Conservation (phyloP, 2,329 filamentous ascomycete genomes). For the Fusarium neocosmosporiellum region DNA sequence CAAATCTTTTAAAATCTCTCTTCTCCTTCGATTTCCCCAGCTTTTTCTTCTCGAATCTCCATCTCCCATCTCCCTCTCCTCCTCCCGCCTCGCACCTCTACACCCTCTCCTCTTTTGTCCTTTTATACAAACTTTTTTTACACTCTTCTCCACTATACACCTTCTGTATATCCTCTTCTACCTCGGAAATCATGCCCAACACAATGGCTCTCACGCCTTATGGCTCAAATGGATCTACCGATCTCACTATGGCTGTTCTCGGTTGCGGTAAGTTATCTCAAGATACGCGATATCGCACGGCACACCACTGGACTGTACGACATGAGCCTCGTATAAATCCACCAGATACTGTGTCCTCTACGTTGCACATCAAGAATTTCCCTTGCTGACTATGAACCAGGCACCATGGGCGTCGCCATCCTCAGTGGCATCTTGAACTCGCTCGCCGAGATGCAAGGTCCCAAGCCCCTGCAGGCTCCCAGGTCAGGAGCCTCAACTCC, state of each 20-base stretch:
- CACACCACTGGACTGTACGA: background rate
- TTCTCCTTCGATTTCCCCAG: constrained; percentile 23
- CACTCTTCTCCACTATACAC: constrained; percentile 10
- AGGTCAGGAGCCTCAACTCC: constrained; percentile 58
- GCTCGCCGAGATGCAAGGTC: constrained; percentile 64
- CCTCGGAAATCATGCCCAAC: constrained; percentile 38
- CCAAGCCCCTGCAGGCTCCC: constrained; percentile 56
- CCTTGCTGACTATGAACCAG: constrained; percentile 54
- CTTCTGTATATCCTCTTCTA: background rate
- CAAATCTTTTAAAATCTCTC: constrained; percentile 30
- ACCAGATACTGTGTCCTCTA: constrained; percentile 3
- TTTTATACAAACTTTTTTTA: background rate
- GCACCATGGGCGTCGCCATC: constrained; percentile 88
- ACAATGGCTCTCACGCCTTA: constrained; percentile 49
- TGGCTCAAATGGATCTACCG: constrained; percentile 49
- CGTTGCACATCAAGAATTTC: background rate
- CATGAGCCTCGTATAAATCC: background rate
- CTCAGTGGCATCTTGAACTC: constrained; percentile 82
- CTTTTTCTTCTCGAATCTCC: constrained; percentile 18
- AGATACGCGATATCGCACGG: constrained; percentile 6
- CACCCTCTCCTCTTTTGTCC: constrained; percentile 1
- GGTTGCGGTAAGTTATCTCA: constrained; percentile 76
- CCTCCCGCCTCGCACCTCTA: constrained; percentile 2
- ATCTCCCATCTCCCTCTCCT: constrained; percentile 9
- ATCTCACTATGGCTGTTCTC: constrained; percentile 81